Percentiles rank a stretch among this genome's conserved stretches.
These are phyloP conservation scores for Hippophae rhamnoides DNA, from an alignment of 306 rosid species.

Conservation along the genomic window DNA sequence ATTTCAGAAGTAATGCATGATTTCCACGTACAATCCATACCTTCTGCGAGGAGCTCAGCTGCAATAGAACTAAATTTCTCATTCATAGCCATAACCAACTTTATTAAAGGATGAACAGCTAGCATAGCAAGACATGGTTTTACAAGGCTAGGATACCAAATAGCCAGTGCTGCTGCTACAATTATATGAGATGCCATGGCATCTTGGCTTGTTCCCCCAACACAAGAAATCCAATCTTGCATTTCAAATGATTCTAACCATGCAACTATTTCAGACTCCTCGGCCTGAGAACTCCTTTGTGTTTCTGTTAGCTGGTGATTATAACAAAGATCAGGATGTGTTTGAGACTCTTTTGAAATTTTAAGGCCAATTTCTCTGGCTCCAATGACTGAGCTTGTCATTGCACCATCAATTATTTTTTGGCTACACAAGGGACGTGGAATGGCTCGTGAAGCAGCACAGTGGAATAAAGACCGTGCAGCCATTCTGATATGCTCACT, in stretches of 20 bases:
- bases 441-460: slow-evolving; percentile 86
- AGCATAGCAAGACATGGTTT: slow-evolving; percentile 55
- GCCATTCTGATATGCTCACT: slow-evolving; percentile 95
- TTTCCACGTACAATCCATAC: slow-evolving; percentile 93
- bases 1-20: slow-evolving; percentile 63
- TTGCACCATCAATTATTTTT: slow-evolving; percentile 33
- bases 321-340: slow-evolving; percentile 16
- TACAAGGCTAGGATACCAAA: slow-evolving; percentile 96
- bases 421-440: slow-evolving; percentile 53
- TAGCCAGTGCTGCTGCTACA: slow-evolving; percentile 92
- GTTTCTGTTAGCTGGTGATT: slow-evolving; percentile 18
- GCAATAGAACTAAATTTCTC: slow-evolving; percentile 93
- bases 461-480: slow-evolving; percentile 92
- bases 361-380: slow-evolving; percentile 27
- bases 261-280: slow-evolving; percentile 49
- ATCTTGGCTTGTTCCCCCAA: slow-evolving; percentile 97
- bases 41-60: slow-evolving; percentile 96
- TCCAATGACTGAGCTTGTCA: slow-evolving; percentile 23
- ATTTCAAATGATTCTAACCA: slow-evolving; percentile 93
- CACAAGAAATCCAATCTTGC: slow-evolving; percentile 98
- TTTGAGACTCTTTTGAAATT: slow-evolving; percentile 27
- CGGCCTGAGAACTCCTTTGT: slow-evolving; percentile 30
- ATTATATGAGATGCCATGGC: slow-evolving; percentile 91
- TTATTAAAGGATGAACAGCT: slow-evolving; percentile 77
- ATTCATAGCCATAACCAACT: slow-evolving; percentile 87